Evolutionary conservation across 169 alveolate species (phyloP).

Genomic region (Babesia ovata): DNA sequence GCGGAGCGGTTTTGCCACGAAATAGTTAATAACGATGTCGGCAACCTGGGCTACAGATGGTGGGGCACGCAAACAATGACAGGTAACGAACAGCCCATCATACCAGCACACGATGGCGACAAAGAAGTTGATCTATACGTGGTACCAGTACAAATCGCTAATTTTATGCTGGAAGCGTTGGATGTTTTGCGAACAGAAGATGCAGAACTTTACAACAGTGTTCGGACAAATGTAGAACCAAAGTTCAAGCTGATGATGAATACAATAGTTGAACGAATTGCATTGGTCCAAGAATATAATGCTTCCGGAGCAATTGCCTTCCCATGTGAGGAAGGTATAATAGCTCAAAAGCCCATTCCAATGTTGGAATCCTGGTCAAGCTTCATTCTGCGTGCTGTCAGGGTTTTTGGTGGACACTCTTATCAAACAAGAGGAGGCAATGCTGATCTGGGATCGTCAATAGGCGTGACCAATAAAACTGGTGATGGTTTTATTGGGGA

Average conservation of each 20-base stretch:
- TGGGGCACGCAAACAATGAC: slow-evolving; percentile 2
- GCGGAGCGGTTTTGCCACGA: background rate
- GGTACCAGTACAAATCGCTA: background rate
- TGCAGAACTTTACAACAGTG: background rate
- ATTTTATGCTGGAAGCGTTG: slow-evolving; percentile 13
- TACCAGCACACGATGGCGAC: background rate
- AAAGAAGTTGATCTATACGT: background rate
- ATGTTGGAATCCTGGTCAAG: slow-evolving; percentile 36
- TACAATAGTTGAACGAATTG: background rate
- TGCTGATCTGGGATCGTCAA: too few species aligned
- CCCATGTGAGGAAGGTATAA: background rate
- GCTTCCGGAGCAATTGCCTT: background rate
- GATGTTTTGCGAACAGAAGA: background rate
- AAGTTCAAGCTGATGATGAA: background rate
- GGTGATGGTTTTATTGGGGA: too few species aligned
- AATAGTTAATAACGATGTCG: background rate
- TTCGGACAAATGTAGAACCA: background rate
- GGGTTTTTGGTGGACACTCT: background rate
- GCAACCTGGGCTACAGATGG: slow-evolving; percentile 3
- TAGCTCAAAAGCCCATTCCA: slow-evolving; percentile 10
- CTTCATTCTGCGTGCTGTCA: background rate
- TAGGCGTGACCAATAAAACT: too few species aligned
- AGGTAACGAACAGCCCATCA: slow-evolving; percentile 20
- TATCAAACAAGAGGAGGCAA: background rate
- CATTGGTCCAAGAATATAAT: background rate